A percentile compares a stretch with the other conserved stretches of the same genome.
Conservation (phyloP, 148 eudicot species). For the Polygonum aviculare region DNA sequence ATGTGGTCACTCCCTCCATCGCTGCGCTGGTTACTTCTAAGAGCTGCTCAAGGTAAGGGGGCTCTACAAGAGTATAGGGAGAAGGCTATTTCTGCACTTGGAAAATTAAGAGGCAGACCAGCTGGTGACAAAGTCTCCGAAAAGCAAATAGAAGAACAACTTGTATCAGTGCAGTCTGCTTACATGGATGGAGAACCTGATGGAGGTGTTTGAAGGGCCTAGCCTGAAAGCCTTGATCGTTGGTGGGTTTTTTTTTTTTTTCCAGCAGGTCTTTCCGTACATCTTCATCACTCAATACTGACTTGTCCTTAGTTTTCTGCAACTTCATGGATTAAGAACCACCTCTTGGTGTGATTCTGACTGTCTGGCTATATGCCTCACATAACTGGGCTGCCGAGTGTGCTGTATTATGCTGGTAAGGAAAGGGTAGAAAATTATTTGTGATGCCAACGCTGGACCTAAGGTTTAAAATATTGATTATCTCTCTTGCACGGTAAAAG, state of each 20-base stretch:
- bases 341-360: constrained; percentile 2
- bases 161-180: constrained; percentile 64
- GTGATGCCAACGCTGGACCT: not conserved
- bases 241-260: constrained; percentile 93
- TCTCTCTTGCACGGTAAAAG: constrained; percentile 26
- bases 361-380: constrained; percentile 20
- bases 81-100: constrained; percentile 56
- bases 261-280: constrained; percentile 89
- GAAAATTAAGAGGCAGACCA: constrained; percentile 73
- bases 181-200: constrained; percentile 58
- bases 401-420: constrained; percentile 95
- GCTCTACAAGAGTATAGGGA: constrained; percentile 58
- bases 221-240: constrained; percentile 86
- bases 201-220: constrained; percentile 87
- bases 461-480: not conserved
- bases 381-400: constrained; percentile 99
- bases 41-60: constrained; percentile 79
- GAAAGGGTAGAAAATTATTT: not conserved
- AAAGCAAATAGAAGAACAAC: constrained; percentile 68
- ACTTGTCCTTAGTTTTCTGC: not conserved
- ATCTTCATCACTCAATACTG: constrained; percentile 9
- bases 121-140: constrained; percentile 64
- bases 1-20: constrained; percentile 87
- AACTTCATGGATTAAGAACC: not conserved
- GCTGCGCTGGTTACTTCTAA: constrained; percentile 93